Evolutionary conservation across 2,329 filamentous ascomycete genomes (phyloP).

Genomic region (Ascochyta fabae): DNA sequence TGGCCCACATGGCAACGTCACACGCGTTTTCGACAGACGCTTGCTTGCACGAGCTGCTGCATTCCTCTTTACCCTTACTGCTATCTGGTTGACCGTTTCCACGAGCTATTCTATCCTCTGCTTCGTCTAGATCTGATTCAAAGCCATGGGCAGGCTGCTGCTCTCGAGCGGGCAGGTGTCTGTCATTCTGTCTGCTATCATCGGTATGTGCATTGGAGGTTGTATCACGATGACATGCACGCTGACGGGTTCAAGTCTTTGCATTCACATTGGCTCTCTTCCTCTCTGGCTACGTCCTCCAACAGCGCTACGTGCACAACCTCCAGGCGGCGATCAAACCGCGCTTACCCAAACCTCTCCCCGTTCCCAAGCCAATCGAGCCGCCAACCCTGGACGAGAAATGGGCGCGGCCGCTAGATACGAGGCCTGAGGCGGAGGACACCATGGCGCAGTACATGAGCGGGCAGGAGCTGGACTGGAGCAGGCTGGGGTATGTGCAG

Average conservation of each 20-base stretch:
- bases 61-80: not conserved
- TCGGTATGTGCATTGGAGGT: conserved; percentile 58
- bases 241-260: conserved; percentile 59
- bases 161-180: conserved; percentile 75
- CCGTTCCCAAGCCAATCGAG: conserved; percentile 39
- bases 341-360: conserved; percentile 52
- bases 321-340: conserved; percentile 75
- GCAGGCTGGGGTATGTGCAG: conserved; percentile 55
- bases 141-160: conserved; percentile 56
- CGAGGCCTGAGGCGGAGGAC: conserved; percentile 37
- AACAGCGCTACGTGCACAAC: conserved; percentile 82
- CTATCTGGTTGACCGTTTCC: not conserved
- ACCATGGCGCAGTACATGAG: conserved; percentile 40
- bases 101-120: no score
- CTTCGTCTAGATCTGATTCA: not conserved
- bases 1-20: conserved; percentile 35
- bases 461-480: conserved; percentile 53
- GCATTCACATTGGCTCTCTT: conserved; percentile 84
- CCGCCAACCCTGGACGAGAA: conserved; percentile 46
- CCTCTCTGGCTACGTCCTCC: conserved; percentile 83
- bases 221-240: not conserved
- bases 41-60: conserved; percentile 27
- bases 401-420: conserved; percentile 45
- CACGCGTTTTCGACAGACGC: conserved; percentile 30
- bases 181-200: conserved; percentile 66